Base-by-base conservation (phyloP, 345 rosid species). In the Eucalyptus regnans region DNA sequence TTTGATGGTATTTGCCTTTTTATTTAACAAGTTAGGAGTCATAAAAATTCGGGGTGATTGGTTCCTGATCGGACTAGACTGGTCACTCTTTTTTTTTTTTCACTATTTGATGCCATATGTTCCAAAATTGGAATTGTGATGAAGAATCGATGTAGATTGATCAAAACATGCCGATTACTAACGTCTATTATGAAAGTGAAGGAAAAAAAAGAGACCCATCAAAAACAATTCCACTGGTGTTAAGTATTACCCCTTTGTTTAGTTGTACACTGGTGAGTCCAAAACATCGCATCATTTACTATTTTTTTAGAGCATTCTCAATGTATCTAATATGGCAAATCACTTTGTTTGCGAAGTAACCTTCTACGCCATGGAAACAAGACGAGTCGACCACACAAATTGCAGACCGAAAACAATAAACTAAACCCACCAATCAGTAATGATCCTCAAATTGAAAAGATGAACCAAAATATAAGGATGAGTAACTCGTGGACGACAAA, bases 31-130 rank as follows among this genome's bases (percentile, higher is more conserved):
- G 15, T 62, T 29, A 29, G 0, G 7, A 62, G 33, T 6, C 8
- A 3, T 60, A 29, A 27, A 60, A 3, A 60, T 60, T 33, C 2
- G 37, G 37, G 37, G 37, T 33, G 37, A 33, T 33, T 33, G 37
- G 37, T 33, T 33, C 37, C 37, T 33, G 37, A 33, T 33, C 0
- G 10, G 58, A 52, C 25, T 52, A 20, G 2, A 52, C 0, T 20
- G 0, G 58, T 0, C 25, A 52, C 56, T 7, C 0, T 52, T 52
- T 52, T 0, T 52, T 52, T 52, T 18, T 52, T 52, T 52, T 18
- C 4, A 52, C 25, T 52, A 44, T 44, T 44, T 52, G 23, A 52
- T 52, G 23, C 10, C 25, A 52, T 52, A 52, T 52, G 23, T 52
- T 52, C 1, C 8, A 52, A 18, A 52, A 52, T 52, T 52, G 23